phyloP scores from a whole-genome alignment of 73 alveolate species.

The Blepharisma stoltei region DNA sequence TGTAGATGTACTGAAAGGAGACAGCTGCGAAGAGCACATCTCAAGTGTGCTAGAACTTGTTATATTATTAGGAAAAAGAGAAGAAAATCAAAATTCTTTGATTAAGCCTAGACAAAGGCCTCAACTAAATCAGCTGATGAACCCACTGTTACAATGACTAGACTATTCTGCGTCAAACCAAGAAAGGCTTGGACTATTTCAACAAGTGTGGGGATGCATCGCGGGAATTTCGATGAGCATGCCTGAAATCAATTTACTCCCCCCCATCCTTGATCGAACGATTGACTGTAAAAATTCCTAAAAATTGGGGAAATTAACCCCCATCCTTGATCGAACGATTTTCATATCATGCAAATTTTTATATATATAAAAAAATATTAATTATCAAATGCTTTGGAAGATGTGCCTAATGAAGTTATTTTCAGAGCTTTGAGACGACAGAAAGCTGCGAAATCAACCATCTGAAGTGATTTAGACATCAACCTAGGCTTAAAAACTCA shows the following conservation, averaged over 20 bases:
- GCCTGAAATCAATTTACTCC: slow-evolving; percentile 35
- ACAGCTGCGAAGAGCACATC: slow-evolving; percentile 13
- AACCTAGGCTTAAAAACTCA: too few species aligned
- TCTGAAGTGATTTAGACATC: too few species aligned
- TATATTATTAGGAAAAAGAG: background rate
- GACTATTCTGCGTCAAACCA: slow-evolving; percentile 49
- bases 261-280: too few species aligned
- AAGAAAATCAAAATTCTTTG: background rate
- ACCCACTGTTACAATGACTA: slow-evolving; percentile 58
- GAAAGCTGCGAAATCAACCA: too few species aligned
- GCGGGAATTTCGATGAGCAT: slow-evolving; percentile 20
- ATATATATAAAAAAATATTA: too few species aligned
- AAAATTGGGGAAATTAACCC: too few species aligned
- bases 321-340: too few species aligned
- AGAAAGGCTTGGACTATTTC: slow-evolving; percentile 45
- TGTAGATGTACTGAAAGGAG: background rate
- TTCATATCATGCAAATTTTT: too few species aligned
- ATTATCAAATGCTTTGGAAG: too few species aligned
- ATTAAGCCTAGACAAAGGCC: slow-evolving; percentile 27
- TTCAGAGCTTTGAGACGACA: too few species aligned
- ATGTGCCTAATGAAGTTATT: too few species aligned
- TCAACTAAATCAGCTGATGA: slow-evolving; percentile 42
- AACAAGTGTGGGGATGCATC: slow-evolving; percentile 48
- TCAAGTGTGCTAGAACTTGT: background rate
- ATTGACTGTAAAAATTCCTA: too few species aligned